Percentiles rank a stretch among this genome's conserved stretches.
These are phyloP conservation scores for Diaporthe eres DNA, from an alignment of 2,329 filamentous ascomycete genomes.

Conservation along the genomic window DNA sequence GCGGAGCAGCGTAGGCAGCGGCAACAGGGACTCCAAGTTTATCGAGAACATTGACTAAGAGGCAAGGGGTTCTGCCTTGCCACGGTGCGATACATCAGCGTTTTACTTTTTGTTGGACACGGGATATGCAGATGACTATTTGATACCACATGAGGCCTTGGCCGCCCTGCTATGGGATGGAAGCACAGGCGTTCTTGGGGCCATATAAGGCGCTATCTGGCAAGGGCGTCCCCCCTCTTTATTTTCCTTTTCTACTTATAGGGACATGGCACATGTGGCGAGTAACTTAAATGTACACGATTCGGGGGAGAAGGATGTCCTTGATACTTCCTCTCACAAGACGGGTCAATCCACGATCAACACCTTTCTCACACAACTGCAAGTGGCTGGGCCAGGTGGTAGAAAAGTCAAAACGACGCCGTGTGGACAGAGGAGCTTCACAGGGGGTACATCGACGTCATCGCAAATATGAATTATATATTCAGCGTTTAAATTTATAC, in stretches of 20 bases:
- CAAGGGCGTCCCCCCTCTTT: background rate
- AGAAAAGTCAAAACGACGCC: background rate
- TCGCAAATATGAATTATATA: slow-evolving; percentile 12
- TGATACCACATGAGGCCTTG: slow-evolving; percentile 4
- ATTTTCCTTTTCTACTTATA: background rate
- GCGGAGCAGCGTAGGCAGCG: slow-evolving; percentile 53
- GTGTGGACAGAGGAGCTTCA: background rate
- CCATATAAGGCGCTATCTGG: background rate
- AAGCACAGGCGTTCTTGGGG: background rate
- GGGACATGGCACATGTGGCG: too few species aligned
- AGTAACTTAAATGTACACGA: background rate
- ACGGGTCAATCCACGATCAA: background rate
- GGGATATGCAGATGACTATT: background rate
- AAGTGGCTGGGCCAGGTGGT: background rate
- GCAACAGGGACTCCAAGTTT: slow-evolving; percentile 64
- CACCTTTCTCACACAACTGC: background rate
- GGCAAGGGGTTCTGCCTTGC: background rate
- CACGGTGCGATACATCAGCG: background rate
- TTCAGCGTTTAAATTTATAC: background rate
- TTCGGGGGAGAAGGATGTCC: background rate
- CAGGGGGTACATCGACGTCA: background rate
- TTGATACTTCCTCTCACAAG: background rate
- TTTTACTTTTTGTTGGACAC: background rate
- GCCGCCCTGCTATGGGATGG: background rate
- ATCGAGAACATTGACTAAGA: slow-evolving; percentile 60